Evolutionary conservation across 768 basidiomycete species (phyloP), one percentile per base, ranked within the genome.

Genomic region (Lepiota brunneoincarnata): DNA sequence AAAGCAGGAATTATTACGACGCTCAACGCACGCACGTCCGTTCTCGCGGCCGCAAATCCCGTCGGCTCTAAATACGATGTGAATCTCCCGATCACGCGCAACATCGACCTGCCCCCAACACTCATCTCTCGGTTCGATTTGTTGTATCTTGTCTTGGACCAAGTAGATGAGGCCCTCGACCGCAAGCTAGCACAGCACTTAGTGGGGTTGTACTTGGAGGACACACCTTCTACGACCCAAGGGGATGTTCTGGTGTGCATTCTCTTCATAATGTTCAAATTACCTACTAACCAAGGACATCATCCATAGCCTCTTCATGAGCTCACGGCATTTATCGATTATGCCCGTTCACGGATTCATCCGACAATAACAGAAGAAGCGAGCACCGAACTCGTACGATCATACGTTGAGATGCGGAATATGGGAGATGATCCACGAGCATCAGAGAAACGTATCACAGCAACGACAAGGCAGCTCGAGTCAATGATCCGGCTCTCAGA

Each of bases 1-100:
- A 99, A 98, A 72, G 97, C 97, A 0, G 97, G 97, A 9, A 99
- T 99, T 60, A 98, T 98, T 64, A 98, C 97, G 0, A 99, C 97
- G 0, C 77, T 99, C 55, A 99, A 99, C 63, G 97, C 97, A 0
- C 81, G 97, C n/a, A 98, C 97, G 0, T 98, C 96, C 0, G 94
- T 99, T 60, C 79, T 99, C 9, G 97, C 97, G 1, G 97, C 95
- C 5, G 97, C 97, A 20, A 98, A 99, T 66, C 97, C 97, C 1
- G 91, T 98, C 23, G 93, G 91, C 15, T 95, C 93, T 0, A 93
- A 92, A 67, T 98, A 98, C 73, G 91, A 98, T 69, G 85, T 90
- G 42, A 82, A 93, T 57, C 73, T 91, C 63, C 93, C 96, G 2
- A 90, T 98, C 61, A 96, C 96, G 0, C 80, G 87, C 49, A 99